Evolutionary conservation across 1,284 basidiomycete species (phyloP).

Genomic region (Tremellales sp.): DNA sequence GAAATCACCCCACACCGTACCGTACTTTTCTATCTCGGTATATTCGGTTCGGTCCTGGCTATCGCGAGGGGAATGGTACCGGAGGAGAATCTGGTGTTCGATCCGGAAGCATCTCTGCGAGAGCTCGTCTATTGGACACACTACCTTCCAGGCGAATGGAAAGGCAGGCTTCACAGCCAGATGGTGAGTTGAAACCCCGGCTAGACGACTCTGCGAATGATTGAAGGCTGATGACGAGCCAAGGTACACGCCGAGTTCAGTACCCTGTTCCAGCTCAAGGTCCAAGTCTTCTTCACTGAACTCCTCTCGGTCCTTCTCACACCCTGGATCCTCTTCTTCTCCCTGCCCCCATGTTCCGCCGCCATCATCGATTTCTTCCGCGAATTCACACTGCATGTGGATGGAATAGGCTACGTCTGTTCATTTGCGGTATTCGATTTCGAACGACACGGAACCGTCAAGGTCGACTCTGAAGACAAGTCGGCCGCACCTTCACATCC

Average conservation of each 20-base stretch:
- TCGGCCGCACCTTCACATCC: neutral
- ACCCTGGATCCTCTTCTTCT: conserved; percentile 89
- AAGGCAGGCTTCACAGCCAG: conserved; percentile 80
- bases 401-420: conserved; percentile 93
- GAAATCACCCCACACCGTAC: conserved; percentile 91
- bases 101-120: conserved; percentile 85
- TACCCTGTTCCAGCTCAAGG: conserved; percentile 81
- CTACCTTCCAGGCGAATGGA: conserved; percentile 91
- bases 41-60: conserved; percentile 84
- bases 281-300: conserved; percentile 81
- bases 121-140: conserved; percentile 91
- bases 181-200: conserved; percentile 52
- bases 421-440: conserved; percentile 98
- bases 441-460: conserved; percentile 80
- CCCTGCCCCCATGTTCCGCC: conserved; percentile 79
- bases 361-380: conserved; percentile 93
- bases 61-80: conserved; percentile 92
- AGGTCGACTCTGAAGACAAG: conserved; percentile 32
- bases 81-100: conserved; percentile 87
- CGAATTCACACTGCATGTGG: conserved; percentile 94
- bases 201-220: neutral
- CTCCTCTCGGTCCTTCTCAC: conserved; percentile 86
- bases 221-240: no score
- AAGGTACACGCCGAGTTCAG: conserved; percentile 87
- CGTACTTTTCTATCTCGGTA: conserved; percentile 82